phyloP scores from a whole-genome alignment of 306 rosid genomes.

The Prosopis cineraria region DNA sequence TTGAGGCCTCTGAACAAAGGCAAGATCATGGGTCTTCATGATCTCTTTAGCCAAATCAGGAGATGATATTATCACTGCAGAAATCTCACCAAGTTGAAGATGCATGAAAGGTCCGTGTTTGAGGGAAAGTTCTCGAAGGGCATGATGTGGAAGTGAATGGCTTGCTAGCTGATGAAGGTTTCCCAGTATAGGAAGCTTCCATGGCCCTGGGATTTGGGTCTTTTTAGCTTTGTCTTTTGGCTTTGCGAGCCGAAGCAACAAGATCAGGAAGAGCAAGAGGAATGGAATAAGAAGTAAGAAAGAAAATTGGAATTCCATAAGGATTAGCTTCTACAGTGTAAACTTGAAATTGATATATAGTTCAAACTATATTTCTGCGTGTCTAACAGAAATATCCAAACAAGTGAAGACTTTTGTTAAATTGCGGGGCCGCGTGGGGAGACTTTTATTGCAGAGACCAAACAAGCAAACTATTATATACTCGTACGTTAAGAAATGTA shows the following conservation, averaged over 20 bases:
- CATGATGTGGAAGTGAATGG: slow-evolving; percentile 31
- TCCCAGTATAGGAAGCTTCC: slow-evolving; percentile 38
- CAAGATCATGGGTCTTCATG: slow-evolving; percentile 31
- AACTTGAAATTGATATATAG: not conserved
- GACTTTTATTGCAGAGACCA: not conserved
- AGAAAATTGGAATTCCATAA: not conserved
- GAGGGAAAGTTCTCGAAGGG: slow-evolving; percentile 1
- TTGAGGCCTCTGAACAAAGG: slow-evolving; percentile 28
- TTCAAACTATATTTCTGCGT: not conserved
- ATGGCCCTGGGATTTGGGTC: slow-evolving; percentile 24
- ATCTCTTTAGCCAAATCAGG: slow-evolving; percentile 24
- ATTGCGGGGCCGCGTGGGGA: not conserved
- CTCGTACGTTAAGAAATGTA: too few species aligned
- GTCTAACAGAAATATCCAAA: too few species aligned
- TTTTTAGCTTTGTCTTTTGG: too few species aligned
- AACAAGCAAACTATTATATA: not conserved
- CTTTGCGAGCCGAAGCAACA: too few species aligned
- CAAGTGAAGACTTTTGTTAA: too few species aligned
- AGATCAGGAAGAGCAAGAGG: too few species aligned
- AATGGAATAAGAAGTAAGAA: too few species aligned
- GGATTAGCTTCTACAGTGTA: not conserved
- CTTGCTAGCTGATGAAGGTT: slow-evolving; percentile 34
- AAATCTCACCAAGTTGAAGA: slow-evolving; percentile 23
- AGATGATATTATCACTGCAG: not conserved
- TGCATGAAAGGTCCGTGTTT: slow-evolving; percentile 31